Evolutionary conservation across 352 stramenopile species (phyloP).

Genomic region (Thalassiosira oceanica): DNA sequence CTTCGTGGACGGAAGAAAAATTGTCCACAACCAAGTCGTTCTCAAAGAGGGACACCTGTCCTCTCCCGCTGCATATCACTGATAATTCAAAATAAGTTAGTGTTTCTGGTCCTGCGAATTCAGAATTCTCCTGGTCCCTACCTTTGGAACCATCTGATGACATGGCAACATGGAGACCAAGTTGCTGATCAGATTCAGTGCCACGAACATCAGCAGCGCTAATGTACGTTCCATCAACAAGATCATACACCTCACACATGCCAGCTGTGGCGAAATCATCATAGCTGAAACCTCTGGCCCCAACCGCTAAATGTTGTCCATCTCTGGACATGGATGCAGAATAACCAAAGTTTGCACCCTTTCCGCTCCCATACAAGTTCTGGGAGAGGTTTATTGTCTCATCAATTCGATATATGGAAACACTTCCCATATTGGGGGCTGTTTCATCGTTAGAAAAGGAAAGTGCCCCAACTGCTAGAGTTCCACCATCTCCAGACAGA

Average conservation of each 20-base stretch:
- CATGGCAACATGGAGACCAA: conserved; percentile 31
- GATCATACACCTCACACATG: conserved; percentile 31
- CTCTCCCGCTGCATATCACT: conserved; percentile 1
- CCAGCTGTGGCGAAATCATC: conserved; percentile 8
- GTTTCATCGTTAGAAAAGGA: conserved; percentile 7
- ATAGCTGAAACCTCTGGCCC: conserved; percentile 34
- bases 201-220: conserved; percentile 3
- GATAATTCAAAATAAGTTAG: conserved; percentile 45
- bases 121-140: no score
- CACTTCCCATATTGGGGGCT: conserved; percentile 22
- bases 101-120: no score
- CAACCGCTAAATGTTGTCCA: conserved; percentile 33
- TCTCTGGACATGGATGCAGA: conserved; percentile 35
- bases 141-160: conserved; percentile 27
- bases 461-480: conserved; percentile 30
- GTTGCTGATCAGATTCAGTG: conserved; percentile 20
- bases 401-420: conserved; percentile 19
- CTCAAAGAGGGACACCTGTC: conserved; percentile 8
- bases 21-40: conserved; percentile 17
- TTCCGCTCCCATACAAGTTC: conserved; percentile 8
- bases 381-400: conserved; percentile 10
- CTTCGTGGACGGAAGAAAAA: conserved; percentile 11
- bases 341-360: conserved; percentile 33
- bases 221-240: conserved; percentile 15
- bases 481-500: conserved; percentile 32